These are phyloP conservation scores for Conticribra guillardii DNA, from an alignment of 108 stramenopile genomes.

Conservation along the genomic window DNA sequence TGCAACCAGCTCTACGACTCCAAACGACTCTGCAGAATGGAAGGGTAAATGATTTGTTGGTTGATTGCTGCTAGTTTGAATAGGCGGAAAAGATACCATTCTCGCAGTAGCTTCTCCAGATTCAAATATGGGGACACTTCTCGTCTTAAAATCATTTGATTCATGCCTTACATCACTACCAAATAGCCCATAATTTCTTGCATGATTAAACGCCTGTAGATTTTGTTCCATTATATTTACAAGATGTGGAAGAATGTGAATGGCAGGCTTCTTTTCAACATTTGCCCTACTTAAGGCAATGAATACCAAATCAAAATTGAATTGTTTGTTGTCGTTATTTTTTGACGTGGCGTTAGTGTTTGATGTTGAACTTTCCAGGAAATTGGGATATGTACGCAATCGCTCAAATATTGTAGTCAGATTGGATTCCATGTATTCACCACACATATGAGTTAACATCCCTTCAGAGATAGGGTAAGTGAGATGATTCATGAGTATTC, in stretches of 20 bases:
- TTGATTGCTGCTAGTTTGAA: no score
- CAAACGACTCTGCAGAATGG: no score
- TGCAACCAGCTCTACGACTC: slow-evolving; percentile 48
- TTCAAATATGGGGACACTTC: slow-evolving; percentile 60
- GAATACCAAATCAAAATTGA: slow-evolving; percentile 29
- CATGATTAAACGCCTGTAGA: slow-evolving; percentile 33
- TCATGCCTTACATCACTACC: no score
- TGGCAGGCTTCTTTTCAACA: no score
- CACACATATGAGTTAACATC: slow-evolving; percentile 71
- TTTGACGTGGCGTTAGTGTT: no score
- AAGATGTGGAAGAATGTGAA: slow-evolving; percentile 34
- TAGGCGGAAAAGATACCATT: slow-evolving; percentile 34
- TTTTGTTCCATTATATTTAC: slow-evolving; percentile 53
- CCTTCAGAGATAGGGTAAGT: no score
- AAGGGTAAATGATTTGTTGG: no score
- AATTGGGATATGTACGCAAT: slow-evolving; percentile 33
- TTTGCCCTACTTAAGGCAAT: slow-evolving; percentile 30
- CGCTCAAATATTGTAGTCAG: slow-evolving; percentile 63
- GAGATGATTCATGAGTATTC: no score
- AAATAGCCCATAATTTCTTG: slow-evolving; percentile 18
- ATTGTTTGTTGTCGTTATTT: neutral
- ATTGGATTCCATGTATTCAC: slow-evolving; percentile 58
- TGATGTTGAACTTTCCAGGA: no score
- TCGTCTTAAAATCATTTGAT: neutral
- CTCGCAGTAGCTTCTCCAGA: slow-evolving; percentile 53